phyloP scores from a whole-genome alignment of 306 rosid genomes.

The Pyrus communis region DNA sequence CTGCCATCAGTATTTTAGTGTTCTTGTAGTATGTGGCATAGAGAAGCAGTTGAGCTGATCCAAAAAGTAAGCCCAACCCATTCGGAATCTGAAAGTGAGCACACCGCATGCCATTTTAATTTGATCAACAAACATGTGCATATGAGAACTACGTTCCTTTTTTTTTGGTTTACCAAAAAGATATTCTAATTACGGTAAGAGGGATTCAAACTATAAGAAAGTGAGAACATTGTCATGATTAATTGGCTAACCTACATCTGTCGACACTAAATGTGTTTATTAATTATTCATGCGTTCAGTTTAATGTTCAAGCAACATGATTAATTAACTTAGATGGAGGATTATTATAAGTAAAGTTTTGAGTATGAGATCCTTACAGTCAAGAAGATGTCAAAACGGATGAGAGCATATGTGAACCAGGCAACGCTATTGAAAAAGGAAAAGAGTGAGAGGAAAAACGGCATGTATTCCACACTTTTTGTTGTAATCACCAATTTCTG shows the following conservation, averaged over 20 bases:
- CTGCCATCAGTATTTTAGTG: conserved; percentile 48
- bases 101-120: not conserved
- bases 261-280: not conserved
- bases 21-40: conserved; percentile 80
- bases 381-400: conserved; percentile 69
- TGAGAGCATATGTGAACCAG: conserved; percentile 72
- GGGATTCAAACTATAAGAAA: not conserved
- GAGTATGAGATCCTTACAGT: conserved; percentile 27
- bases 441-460: conserved; percentile 58
- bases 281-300: not conserved
- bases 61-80: conserved; percentile 56
- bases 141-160: not conserved
- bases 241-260: not conserved
- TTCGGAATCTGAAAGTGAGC: conserved; percentile 61
- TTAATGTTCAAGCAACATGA: too few relatives aligned
- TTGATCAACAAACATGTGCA: not conserved
- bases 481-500: conserved; percentile 83
- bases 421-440: conserved; percentile 64
- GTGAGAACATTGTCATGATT: not conserved
- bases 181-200: not conserved
- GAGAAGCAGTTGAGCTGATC: conserved; percentile 54
- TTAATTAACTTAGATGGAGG: not conserved
- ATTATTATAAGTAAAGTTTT: not conserved
- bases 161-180: not conserved
- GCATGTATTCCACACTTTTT: conserved; percentile 92